Evolutionary conservation across 2,329 filamentous ascomycete genomes (phyloP).

Genomic region (Didymosphaeria variabile): DNA sequence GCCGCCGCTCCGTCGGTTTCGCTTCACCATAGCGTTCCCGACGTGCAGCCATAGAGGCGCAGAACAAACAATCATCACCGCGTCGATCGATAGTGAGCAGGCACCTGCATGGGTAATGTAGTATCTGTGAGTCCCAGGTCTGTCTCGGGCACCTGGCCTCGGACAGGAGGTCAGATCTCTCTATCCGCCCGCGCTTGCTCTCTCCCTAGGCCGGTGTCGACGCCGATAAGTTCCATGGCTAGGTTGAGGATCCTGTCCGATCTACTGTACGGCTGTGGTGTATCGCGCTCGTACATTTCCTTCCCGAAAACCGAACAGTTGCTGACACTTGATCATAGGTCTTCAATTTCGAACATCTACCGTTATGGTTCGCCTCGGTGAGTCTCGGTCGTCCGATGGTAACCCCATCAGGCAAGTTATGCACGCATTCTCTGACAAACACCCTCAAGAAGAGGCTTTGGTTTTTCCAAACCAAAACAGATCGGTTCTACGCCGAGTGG

Average conservation of each 20-base stretch:
- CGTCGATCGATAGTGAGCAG: background rate
- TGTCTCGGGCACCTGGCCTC: background rate
- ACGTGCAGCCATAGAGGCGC: background rate
- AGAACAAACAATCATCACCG: background rate
- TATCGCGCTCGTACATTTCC: background rate
- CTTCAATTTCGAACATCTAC: background rate
- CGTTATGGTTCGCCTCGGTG: no score
- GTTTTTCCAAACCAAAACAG: background rate
- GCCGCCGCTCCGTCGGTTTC: constrained; percentile 1
- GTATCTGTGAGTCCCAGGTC: background rate
- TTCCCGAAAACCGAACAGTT: background rate
- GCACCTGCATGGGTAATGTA: background rate
- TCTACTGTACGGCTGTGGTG: background rate
- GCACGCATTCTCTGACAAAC: no score
- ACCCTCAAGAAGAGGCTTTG: no score
- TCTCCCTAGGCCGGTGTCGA: background rate
- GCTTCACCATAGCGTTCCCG: background rate
- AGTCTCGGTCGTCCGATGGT: no score
- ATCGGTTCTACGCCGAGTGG: constrained; percentile 3
- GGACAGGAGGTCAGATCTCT: background rate
- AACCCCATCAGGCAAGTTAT: no score
- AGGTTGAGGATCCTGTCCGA: background rate
- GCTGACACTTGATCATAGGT: constrained; percentile 4
- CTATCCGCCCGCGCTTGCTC: background rate
- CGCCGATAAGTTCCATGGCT: background rate